Evolutionary conservation across 306 rosid species (phyloP).

Genomic region (Notholithocarpus densiflorus): DNA sequence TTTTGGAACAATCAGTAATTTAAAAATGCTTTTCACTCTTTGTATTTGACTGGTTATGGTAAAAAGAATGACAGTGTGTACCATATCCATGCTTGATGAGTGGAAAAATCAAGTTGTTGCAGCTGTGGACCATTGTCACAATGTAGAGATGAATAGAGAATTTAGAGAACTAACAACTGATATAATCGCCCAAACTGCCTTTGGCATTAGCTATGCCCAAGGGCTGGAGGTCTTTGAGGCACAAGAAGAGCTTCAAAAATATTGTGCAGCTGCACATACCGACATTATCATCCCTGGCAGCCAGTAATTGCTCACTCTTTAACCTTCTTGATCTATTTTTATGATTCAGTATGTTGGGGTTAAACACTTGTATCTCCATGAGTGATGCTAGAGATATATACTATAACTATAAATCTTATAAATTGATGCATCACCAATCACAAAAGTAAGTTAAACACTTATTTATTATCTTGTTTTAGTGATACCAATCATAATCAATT

Average conservation of each 20-base stretch:
- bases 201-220: constrained; percentile 22
- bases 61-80: constrained; percentile 27
- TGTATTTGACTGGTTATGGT: constrained; percentile 28
- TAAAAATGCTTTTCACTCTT: not conserved
- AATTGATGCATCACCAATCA: too few relatives aligned
- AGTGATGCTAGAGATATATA: too few relatives aligned
- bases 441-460: too few relatives aligned
- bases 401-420: too few relatives aligned
- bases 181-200: constrained; percentile 32
- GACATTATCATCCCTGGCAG: constrained; percentile 30
- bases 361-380: too few relatives aligned
- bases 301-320: constrained; percentile 24
- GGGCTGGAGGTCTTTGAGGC: constrained; percentile 24
- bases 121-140: constrained; percentile 4
- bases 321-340: not conserved
- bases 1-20: too few relatives aligned
- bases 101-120: constrained; percentile 14
- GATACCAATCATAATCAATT: too few relatives aligned
- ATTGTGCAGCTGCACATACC: not conserved
- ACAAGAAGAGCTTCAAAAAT: constrained; percentile 15
- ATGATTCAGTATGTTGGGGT: too few relatives aligned
- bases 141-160: constrained; percentile 2
- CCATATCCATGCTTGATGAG: constrained; percentile 24
- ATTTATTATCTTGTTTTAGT: too few relatives aligned
- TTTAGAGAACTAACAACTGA: constrained; percentile 10